These are phyloP conservation scores for Ilyonectria robusta DNA, from an alignment of 2,329 filamentous ascomycete species.

Conservation along the genomic window DNA sequence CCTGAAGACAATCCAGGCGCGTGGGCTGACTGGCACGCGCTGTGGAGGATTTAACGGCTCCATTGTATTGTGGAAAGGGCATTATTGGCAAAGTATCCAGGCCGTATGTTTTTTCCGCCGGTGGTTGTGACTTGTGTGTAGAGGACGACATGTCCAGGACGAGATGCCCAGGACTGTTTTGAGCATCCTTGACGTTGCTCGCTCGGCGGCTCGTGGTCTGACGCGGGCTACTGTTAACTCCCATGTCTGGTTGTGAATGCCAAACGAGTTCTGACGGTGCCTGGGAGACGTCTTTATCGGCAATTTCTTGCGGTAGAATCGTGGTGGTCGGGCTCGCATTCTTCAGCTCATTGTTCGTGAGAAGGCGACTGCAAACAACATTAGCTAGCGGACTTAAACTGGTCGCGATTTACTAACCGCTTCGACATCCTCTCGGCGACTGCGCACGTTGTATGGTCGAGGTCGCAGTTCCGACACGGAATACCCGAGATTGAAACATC, in stretches of 20 bases:
- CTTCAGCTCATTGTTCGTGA: background rate
- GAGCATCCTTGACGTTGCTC: background rate
- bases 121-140: background rate
- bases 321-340: background rate
- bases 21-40: background rate
- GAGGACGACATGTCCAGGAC: background rate
- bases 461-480: constrained; percentile 6
- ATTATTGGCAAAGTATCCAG: background rate
- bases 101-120: background rate
- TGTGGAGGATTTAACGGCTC: background rate
- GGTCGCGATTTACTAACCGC: background rate
- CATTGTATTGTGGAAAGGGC: background rate
- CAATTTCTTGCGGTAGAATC: background rate
- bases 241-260: background rate
- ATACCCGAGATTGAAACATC: constrained; percentile 1
- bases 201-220: background rate
- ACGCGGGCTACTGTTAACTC: background rate
- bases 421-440: background rate
- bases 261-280: background rate
- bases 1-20: background rate
- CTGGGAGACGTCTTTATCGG: background rate
- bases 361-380: background rate
- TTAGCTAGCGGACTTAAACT: background rate
- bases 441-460: background rate
- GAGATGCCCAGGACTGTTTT: background rate